Conservation (phyloP, 148 eudicot genomes). For the Fagopyrum tataricum region DNA sequence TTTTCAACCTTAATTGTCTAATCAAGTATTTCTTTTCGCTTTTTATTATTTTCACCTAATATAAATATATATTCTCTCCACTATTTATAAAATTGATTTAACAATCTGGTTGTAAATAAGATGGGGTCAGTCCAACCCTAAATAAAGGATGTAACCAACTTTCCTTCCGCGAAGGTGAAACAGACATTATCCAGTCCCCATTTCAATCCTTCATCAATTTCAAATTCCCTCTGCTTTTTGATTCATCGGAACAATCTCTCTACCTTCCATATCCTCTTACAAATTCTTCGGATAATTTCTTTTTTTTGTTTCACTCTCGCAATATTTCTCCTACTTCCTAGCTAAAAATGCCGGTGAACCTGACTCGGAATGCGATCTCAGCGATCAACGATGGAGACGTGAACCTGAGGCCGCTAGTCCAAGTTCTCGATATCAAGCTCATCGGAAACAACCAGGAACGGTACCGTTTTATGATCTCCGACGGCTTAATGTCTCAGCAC, state of each 20-base stretch:
- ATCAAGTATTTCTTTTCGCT: too few relatives aligned
- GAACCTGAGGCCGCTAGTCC: constrained; percentile 78
- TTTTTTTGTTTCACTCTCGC: neutral
- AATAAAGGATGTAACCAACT: neutral
- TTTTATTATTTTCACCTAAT: too few relatives aligned
- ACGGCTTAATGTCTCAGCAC: constrained; percentile 44
- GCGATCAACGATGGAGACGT: constrained; percentile 64
- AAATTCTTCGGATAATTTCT: neutral
- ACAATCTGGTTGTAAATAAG: too few relatives aligned
- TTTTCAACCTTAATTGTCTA: too few relatives aligned
- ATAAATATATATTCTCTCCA: too few relatives aligned
- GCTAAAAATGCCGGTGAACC: constrained; percentile 54
- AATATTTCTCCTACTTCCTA: neutral
- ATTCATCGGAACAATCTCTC: neutral
- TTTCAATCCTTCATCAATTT: neutral
- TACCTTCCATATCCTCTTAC: neutral
- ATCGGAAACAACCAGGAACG: constrained; percentile 51
- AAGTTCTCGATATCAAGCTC: constrained; percentile 57
- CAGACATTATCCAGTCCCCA: neutral
- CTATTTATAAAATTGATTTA: too few relatives aligned
- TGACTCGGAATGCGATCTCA: constrained; percentile 62
- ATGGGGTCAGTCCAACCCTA: neutral
- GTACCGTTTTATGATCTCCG: constrained; percentile 63
- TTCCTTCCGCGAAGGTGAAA: neutral
- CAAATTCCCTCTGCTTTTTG: neutral